Conservation (phyloP, 1,139 yeast species). For the Taiozyma sp. region DNA sequence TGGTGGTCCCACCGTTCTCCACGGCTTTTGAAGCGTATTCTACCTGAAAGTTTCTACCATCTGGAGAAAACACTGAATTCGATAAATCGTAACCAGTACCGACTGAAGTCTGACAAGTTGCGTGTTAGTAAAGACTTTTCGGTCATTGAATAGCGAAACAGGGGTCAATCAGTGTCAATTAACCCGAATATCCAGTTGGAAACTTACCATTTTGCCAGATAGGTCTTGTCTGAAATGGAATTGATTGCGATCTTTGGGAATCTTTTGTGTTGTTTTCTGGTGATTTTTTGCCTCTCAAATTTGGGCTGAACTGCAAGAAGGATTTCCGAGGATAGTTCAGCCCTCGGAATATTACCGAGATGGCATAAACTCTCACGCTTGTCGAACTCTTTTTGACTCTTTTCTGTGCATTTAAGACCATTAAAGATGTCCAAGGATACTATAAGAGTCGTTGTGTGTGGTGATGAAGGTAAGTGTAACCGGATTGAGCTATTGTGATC, state of each 20-base stretch:
- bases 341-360: neutral
- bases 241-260: neutral
- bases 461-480: constrained; percentile 64
- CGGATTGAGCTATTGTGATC: neutral
- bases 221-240: neutral
- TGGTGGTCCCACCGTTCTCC: constrained; percentile 93
- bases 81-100: constrained; percentile 98
- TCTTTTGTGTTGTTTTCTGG: neutral
- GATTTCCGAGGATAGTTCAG: neutral
- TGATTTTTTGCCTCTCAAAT: neutral
- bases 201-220: constrained; percentile 1
- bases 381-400: neutral
- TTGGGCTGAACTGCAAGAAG: neutral
- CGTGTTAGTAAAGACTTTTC: neutral
- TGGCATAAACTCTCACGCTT: neutral
- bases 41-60: constrained; percentile 97
- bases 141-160: neutral
- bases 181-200: neutral
- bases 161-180: neutral
- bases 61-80: constrained; percentile 82
- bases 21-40: constrained; percentile 98
- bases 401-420: neutral
- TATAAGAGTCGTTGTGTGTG: constrained; percentile 81
- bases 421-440: constrained; percentile 41
- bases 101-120: constrained; percentile 60